Evolutionary conservation across 352 stramenopile species (phyloP).

Genomic region (Globisporangium orthogonon): DNA sequence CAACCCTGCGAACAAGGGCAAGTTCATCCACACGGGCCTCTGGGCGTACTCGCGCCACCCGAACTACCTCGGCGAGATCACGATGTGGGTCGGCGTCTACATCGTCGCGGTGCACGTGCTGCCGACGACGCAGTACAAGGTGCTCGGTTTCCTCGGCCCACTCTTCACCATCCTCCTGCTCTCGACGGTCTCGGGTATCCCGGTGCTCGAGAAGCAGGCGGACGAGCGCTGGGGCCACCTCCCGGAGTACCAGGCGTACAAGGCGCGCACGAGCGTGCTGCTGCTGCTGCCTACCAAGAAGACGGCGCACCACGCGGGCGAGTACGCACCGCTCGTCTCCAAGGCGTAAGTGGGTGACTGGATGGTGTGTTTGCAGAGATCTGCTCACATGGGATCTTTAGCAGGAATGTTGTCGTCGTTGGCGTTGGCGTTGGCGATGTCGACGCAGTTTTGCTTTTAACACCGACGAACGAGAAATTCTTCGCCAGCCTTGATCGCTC

Average conservation of each 20-base stretch:
- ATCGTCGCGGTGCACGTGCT: slow-evolving; percentile 34
- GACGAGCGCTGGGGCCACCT: slow-evolving; percentile 57
- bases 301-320: neutral
- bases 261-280: slow-evolving; percentile 53
- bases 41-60: slow-evolving; percentile 88
- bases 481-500: too few species aligned
- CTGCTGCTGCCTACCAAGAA: slow-evolving; percentile 22
- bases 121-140: slow-evolving; percentile 28
- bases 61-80: slow-evolving; percentile 91
- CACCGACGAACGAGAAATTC: too few species aligned
- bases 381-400: too few species aligned
- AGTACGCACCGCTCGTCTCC: slow-evolving; percentile 13
- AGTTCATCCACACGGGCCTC: slow-evolving; percentile 76
- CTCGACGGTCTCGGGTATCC: slow-evolving; percentile 54
- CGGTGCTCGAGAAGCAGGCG: slow-evolving; percentile 63
- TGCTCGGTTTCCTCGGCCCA: slow-evolving; percentile 41
- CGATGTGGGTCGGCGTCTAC: slow-evolving; percentile 82
- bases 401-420: too few species aligned
- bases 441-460: too few species aligned
- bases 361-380: too few species aligned
- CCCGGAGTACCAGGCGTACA: slow-evolving; percentile 67
- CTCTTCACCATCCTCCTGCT: slow-evolving; percentile 65
- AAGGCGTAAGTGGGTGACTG: slow-evolving; percentile 9
- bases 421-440: too few species aligned
- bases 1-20: slow-evolving; percentile 52